A percentile compares a stretch with the other conserved stretches of the same genome.
phyloP scores from a whole-genome alignment of 768 basidiomycete species.

The Butyriboletus loyo region DNA sequence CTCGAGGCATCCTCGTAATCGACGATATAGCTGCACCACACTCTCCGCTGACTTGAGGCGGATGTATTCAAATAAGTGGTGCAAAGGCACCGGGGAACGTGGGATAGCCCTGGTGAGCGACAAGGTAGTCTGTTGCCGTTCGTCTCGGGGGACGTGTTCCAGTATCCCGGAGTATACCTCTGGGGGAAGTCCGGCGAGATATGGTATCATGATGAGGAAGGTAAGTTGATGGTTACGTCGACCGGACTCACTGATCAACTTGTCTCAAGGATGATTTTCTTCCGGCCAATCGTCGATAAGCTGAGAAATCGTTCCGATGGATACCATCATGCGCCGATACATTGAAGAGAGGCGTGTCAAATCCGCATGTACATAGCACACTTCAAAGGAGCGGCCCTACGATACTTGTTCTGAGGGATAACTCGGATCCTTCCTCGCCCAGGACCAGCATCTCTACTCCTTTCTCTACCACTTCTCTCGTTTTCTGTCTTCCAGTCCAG shows the following conservation, averaged over 20 bases:
- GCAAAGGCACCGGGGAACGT: constrained; percentile 49
- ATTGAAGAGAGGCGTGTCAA: neutral
- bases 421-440: constrained; percentile 29
- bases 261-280: neutral
- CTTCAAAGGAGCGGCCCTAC: constrained; percentile 24
- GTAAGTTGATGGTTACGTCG: neutral
- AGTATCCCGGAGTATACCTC: constrained; percentile 68
- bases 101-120: constrained; percentile 66
- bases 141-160: constrained; percentile 41
- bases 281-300: neutral
- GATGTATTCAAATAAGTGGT: constrained; percentile 59
- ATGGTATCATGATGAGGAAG: constrained; percentile 13
- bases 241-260: neutral
- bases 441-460: constrained; percentile 46
- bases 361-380: neutral
- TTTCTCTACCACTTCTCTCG: constrained; percentile 46
- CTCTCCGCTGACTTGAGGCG: constrained; percentile 49
- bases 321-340: neutral
- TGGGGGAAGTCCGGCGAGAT: constrained; percentile 46
- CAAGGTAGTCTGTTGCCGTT: constrained; percentile 51
- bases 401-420: constrained; percentile 27
- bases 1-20: constrained; percentile 41
- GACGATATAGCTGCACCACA: constrained; percentile 52
- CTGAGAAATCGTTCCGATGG: neutral
- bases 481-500: constrained; percentile 50